Evolutionary conservation across 1,139 yeast species (phyloP), one percentile per base, ranked within the genome.

Genomic region (Saccharomyces pastorianus): DNA sequence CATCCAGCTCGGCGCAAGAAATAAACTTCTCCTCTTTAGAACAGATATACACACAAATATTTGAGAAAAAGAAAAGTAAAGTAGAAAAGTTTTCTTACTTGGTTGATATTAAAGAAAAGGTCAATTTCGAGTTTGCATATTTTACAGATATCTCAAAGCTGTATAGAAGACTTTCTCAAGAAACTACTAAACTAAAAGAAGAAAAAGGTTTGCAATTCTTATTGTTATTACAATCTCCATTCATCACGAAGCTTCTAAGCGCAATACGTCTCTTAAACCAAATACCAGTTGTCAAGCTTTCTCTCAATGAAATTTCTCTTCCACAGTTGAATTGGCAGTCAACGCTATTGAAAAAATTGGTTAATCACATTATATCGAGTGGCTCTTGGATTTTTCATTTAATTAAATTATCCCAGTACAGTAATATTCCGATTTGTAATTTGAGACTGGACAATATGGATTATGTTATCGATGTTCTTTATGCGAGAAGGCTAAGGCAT

Each of bases 251-350:
- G 53, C 61, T 85, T 2, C 55, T 75, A 47, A 75, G 73, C 51
- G 61, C 74, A 6, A 66, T 85, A 46, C 75, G 74, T 28, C 69
- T 81, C 0, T 63, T 82, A 3, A 56, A 71, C 5, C 87, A 82
- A 41, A 78, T 85, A 61, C 96, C 98, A 3, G 76, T 81, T 1
- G 73, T 89, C 20, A 77, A 76, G 54, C 80, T 86, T 79, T 74
- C 78, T 17, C 75, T 82, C 5, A 73, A 80, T 56, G 84, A 81
- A 63, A 66, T 79, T 47, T 69, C 81, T 1, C 71, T 89, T 31
- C 93, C 96, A 5, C 85, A 95, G 2, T 72, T 93, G 52, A 90
- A 95, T 7, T 93, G 99, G 98, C 96, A 90, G 65, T 70, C 80
- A 0, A 75, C 82, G 26, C 76, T 88, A n/a, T 74, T 84, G 48